phyloP scores from a whole-genome alignment of 2,329 filamentous ascomycete genomes.

The Trichoderma aggressivum region DNA sequence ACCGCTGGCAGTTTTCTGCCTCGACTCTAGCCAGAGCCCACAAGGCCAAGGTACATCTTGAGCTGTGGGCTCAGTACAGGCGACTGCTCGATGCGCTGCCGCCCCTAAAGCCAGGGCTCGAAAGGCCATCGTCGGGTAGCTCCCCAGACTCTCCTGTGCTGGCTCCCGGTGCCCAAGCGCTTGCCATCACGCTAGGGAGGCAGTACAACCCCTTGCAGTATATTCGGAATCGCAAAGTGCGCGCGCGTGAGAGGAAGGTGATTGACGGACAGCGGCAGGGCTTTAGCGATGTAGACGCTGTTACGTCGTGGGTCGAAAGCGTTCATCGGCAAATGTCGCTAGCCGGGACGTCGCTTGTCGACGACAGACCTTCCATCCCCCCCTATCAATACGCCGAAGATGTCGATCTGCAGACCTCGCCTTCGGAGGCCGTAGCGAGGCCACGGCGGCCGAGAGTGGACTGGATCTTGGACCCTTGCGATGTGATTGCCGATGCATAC shows the following conservation, averaged over 20 bases:
- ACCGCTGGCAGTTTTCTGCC: constrained; percentile 67
- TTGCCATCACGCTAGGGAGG: constrained; percentile 54
- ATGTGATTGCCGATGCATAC: constrained; percentile 83
- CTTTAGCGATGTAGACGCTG: constrained; percentile 69
- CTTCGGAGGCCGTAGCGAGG: constrained; percentile 48
- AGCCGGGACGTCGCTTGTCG: constrained; percentile 24
- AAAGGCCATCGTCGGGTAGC: constrained; percentile 40
- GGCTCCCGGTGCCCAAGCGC: constrained; percentile 27
- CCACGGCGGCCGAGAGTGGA: constrained; percentile 72
- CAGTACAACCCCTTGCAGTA: constrained; percentile 89
- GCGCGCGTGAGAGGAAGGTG: constrained; percentile 70
- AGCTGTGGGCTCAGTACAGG: constrained; percentile 80
- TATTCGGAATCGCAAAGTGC: constrained; percentile 82
- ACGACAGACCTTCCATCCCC: constrained; percentile 36
- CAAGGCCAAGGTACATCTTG: constrained; percentile 80
- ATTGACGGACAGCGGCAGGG: constrained; percentile 74
- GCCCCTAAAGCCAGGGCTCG: constrained; percentile 55
- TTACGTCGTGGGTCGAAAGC: constrained; percentile 73
- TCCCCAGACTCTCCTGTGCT: constrained; percentile 40
- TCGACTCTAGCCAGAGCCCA: constrained; percentile 79
- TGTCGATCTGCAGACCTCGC: constrained; percentile 40
- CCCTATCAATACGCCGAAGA: constrained; percentile 47
- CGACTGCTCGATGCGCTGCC: constrained; percentile 75
- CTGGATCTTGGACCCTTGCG: constrained; percentile 79
- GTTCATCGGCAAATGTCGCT: constrained; percentile 44